phyloP scores from a whole-genome alignment of 192 early-diverging fungal species.

The Piromyces sp. region DNA sequence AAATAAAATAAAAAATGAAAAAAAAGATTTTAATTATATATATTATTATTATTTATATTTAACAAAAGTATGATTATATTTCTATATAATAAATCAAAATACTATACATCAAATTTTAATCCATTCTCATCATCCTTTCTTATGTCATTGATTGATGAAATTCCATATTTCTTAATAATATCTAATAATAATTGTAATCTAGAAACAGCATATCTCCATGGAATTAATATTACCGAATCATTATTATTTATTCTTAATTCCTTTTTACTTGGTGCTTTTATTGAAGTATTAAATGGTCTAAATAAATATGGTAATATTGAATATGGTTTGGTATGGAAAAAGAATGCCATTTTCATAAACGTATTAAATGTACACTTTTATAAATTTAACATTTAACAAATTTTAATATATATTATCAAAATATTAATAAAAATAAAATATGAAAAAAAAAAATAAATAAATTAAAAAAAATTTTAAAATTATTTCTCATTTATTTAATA shows the following conservation, averaged over 20 bases:
- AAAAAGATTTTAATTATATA: no score
- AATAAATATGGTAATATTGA: not conserved
- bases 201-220: not conserved
- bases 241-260: not conserved
- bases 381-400: no score
- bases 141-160: not conserved
- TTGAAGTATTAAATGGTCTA: not conserved
- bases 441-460: not conserved
- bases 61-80: no score
- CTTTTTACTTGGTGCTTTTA: not conserved
- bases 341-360: not conserved
- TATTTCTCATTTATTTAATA: no score
- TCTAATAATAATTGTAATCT: not conserved
- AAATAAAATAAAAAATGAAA: not conserved
- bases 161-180: not conserved
- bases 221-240: not conserved
- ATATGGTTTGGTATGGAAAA: not conserved
- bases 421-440: no score
- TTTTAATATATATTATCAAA: no score
- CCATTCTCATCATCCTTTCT: not conserved
- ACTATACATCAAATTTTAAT: not conserved
- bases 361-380: not conserved
- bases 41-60: no score
- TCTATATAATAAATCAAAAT: no score
- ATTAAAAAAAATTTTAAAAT: not conserved